A percentile compares a stretch with the other conserved stretches of the same genome.
These are phyloP conservation scores for Chlamydomonas reinhardtii DNA, from an alignment of 163 green algal species.

Conservation along the genomic window DNA sequence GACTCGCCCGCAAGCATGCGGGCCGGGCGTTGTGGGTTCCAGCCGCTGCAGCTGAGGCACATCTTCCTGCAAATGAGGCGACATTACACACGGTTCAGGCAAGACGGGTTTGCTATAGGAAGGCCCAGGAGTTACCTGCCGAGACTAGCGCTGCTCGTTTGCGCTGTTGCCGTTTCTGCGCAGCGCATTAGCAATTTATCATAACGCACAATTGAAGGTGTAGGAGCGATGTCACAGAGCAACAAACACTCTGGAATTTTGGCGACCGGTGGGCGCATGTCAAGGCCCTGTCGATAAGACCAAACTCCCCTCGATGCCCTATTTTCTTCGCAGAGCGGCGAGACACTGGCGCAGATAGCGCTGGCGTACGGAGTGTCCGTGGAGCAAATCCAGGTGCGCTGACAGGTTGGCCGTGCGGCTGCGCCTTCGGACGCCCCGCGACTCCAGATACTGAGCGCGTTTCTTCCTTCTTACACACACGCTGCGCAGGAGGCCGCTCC, in stretches of 20 bases:
- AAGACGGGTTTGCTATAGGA: background rate
- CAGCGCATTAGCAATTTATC: too few species aligned
- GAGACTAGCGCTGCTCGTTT: background rate
- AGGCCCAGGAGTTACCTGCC: background rate
- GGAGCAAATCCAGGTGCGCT: slow-evolving; percentile 26
- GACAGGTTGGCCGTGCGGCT: too few species aligned
- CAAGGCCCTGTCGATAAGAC: too few species aligned
- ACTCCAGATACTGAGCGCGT: too few species aligned
- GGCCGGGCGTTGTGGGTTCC: slow-evolving; percentile 13
- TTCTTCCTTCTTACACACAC: too few species aligned
- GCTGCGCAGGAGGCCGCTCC: slow-evolving; percentile 23
- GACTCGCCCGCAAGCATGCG: too few species aligned
- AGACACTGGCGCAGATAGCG: slow-evolving; percentile 41
- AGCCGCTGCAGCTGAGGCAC: background rate
- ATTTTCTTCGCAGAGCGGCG: slow-evolving; percentile 2
- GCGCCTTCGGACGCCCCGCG: too few species aligned
- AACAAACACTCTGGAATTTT: background rate
- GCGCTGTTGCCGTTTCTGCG: background rate
- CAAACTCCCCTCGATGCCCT: too few species aligned
- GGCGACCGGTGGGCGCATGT: background rate
- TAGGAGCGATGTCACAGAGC: background rate
- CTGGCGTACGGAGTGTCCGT: slow-evolving; percentile 36
- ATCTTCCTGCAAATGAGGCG: background rate
- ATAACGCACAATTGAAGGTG: background rate
- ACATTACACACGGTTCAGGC: slow-evolving; percentile 44